Evolutionary conservation across 2,329 filamentous ascomycete species (phyloP).

Genomic region (Sphaerulina populicola): DNA sequence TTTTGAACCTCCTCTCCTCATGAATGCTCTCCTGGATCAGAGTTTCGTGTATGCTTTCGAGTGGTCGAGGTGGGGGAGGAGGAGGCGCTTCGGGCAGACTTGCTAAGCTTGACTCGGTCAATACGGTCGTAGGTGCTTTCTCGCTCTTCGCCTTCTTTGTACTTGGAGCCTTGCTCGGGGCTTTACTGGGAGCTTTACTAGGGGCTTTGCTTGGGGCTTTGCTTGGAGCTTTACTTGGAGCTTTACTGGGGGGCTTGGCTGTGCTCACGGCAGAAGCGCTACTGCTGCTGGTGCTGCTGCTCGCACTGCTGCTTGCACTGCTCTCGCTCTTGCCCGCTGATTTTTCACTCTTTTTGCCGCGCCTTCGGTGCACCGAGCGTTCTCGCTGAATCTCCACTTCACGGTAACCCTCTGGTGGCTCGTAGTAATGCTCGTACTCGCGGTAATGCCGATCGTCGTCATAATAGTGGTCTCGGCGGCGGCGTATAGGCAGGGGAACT

Average conservation of each 20-base stretch:
- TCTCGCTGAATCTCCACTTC: constrained; percentile 44
- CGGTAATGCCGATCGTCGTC: constrained; percentile 46
- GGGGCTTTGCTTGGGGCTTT: constrained; percentile 11
- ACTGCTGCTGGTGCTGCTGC: constrained; percentile 25
- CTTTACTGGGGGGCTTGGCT: constrained; percentile 1
- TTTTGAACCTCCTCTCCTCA: constrained; percentile 39
- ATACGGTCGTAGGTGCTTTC: constrained; percentile 13
- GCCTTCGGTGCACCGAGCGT: constrained; percentile 34
- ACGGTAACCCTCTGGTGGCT: constrained; percentile 39
- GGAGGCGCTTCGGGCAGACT: constrained; percentile 10
- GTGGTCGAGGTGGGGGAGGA: constrained; percentile 8
- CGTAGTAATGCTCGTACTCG: constrained; percentile 28
- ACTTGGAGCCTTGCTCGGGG: constrained; percentile 14
- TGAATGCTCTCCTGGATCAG: constrained; percentile 22
- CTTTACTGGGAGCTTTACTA: not conserved
- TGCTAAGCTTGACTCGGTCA: constrained; percentile 21
- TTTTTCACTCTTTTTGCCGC: constrained; percentile 18
- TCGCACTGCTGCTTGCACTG: constrained; percentile 16
- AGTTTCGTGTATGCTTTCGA: constrained; percentile 16
- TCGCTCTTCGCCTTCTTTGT: constrained; percentile 18
- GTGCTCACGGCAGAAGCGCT: constrained; percentile 22
- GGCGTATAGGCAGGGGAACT: constrained; percentile 54
- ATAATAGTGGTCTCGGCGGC: constrained; percentile 59
- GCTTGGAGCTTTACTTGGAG: constrained; percentile 4
- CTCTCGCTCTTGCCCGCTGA: constrained; percentile 15